Conservation (phyloP, 805 yeast genomes). For the Saturnispora hagleri region DNA sequence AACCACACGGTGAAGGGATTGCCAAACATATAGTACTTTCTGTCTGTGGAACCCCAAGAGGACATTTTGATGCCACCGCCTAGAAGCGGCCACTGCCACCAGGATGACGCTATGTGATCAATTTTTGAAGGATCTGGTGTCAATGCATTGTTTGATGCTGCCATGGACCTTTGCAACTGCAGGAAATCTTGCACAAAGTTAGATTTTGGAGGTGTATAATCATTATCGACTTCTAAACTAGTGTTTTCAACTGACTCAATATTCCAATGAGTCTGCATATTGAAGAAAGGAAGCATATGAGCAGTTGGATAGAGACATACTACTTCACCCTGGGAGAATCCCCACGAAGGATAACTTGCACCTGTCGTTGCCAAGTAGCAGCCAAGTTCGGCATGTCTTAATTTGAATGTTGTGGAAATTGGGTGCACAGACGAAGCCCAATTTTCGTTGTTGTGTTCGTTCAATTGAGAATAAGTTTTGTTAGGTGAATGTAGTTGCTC, state of each 20-base stretch:
- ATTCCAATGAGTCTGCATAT: conserved; percentile 75
- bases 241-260: conserved; percentile 59
- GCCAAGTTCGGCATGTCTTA: conserved; percentile 56
- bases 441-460: conserved; percentile 28
- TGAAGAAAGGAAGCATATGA: conserved; percentile 22
- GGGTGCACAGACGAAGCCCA: conserved; percentile 58
- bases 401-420: conserved; percentile 71
- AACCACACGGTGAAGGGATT: conserved; percentile 25
- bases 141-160: conserved; percentile 76
- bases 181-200: conserved; percentile 61
- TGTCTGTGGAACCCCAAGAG: conserved; percentile 49
- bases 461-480: conserved; percentile 15
- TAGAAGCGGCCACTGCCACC: conserved; percentile 81
- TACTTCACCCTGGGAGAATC: conserved; percentile 92
- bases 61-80: conserved; percentile 68
- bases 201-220: conserved; percentile 35
- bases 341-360: conserved; percentile 84
- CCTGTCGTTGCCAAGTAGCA: conserved; percentile 89
- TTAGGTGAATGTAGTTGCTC: conserved; percentile 37
- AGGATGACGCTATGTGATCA: conserved; percentile 62
- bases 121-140: conserved; percentile 65
- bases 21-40: conserved; percentile 59
- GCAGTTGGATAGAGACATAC: conserved; percentile 46
- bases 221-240: conserved; percentile 29
- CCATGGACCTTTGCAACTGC: conserved; percentile 68